Base-by-base conservation (phyloP, 2,329 filamentous ascomycete species). In the Claviceps sp. region DNA sequence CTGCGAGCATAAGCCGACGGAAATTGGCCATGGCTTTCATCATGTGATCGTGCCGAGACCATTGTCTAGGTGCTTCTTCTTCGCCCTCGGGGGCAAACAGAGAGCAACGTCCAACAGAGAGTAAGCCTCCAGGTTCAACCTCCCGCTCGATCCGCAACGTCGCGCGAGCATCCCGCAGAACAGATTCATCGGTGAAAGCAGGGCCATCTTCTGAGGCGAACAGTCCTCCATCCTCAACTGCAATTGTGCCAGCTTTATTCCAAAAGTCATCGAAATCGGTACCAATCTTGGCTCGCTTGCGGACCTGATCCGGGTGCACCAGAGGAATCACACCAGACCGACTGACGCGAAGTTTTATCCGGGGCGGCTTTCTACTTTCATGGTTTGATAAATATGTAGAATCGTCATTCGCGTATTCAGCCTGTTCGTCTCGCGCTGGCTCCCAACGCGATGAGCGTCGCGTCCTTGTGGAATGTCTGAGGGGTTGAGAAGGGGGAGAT, bases 21-120 rank as follows among this genome's bases (percentile, higher is more conserved):
- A 97, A 91, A 59, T 90, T 85, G 13, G 84, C 63, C 54, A 86
- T 84, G 55, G 95, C 90, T 47, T 84, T 83, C 46, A 86, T 74
- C 50, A 97, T 75, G 63, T 97, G 87, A 62, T 97, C 90, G 62
- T 81, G 78, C 59, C 94, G 89, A n/a, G 85, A 82, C 73, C 88
- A 97, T 61, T 93, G 88, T 50, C 78, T 76, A 0, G 81, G 78
- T 0, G 87, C 87, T 60, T 94, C 86, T 52, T 87, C 82, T 54
- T 71, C 72, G 13, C 81, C 73, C 56, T 93, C 87, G 0, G 87
- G 86, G 18, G 82, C 75, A 59, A 87, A 93, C 24, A 84, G 70
- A 2, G 82, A 84, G 63, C 87, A 91, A 54, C 77, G 75, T 54
- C 82, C 80, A 51, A 76, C 71, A 49, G 85, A 89, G 30, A 96